Conservation (phyloP, 1,284 basidiomycete species). For the Cryptococcus floricola region DNA sequence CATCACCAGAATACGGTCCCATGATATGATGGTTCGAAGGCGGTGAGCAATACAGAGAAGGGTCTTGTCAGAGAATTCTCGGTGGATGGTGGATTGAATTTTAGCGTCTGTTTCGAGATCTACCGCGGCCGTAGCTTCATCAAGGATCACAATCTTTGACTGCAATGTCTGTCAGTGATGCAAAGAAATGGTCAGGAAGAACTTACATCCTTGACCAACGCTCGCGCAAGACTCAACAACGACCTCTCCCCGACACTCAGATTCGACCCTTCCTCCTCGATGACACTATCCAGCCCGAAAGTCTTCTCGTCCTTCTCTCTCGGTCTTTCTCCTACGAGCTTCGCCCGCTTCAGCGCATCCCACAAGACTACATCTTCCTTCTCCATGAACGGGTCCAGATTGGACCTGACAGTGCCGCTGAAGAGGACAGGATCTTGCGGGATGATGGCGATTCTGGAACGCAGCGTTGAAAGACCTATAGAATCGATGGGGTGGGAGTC, state of each 20-base stretch:
- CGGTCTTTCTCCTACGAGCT: constrained; percentile 55
- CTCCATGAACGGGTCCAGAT: constrained; percentile 68
- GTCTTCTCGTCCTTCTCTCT: constrained; percentile 29
- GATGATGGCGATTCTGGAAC: constrained; percentile 60
- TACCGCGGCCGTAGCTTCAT: constrained; percentile 53
- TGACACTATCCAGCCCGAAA: constrained; percentile 72
- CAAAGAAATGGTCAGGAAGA: too few species aligned
- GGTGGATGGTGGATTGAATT: constrained; percentile 66
- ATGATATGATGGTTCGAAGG: constrained; percentile 71
- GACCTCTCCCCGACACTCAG: constrained; percentile 64
- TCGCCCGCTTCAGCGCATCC: constrained; percentile 75
- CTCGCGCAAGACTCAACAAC: constrained; percentile 65
- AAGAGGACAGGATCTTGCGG: constrained; percentile 76
- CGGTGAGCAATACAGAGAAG: constrained; percentile 65
- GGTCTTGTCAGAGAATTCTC: constrained; percentile 62
- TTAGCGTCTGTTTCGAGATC: constrained; percentile 68
- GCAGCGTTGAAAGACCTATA: constrained; percentile 54
- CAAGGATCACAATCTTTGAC: constrained; percentile 59
- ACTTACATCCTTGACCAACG: constrained; percentile 52
- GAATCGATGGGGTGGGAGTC: constrained; percentile 51
- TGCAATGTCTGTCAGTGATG: too few species aligned
- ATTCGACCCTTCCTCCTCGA: constrained; percentile 83
- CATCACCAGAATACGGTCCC: constrained; percentile 69
- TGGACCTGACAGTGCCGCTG: constrained; percentile 56
- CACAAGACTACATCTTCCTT: constrained; percentile 72